Evolutionary conservation across 2,329 filamentous ascomycete genomes (phyloP), one percentile per base, ranked within the genome.

Genomic region (Fusarium liriodendri): DNA sequence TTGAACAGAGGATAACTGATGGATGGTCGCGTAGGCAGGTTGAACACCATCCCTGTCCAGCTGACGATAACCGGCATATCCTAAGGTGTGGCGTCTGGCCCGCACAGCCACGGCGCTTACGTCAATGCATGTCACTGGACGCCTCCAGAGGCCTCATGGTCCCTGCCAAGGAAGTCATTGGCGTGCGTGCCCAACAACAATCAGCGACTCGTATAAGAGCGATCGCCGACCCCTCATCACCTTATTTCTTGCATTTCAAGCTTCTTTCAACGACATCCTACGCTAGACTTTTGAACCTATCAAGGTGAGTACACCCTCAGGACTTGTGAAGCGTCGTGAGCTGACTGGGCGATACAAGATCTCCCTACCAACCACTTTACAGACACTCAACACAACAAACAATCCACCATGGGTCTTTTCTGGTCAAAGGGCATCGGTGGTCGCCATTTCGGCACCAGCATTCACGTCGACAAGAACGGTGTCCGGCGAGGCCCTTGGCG

Each of bases 401-500:
- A 33, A n/a, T 6, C 35, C 61, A 79, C 7, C 40, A 88, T 88
- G 86, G 85, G 83, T 66, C 79, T 89, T 66, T 86, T 85, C 79
- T 88, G 84, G 76, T 80, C 80, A 63, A 88, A 86, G 74, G 78
- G 80, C 59, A 62, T 89, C 71, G 87, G 87, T 71, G 83, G 84
- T 62, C 83, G 84, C 37, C 86, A 86, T 75, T 85, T 88, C 72
- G 87, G 87, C 71, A 88, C 87, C 37, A 87, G 81, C 76, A 80
- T 89, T 62, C 81, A 82, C 37, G 85, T 84, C 22, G 83, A 85
- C 77, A 82, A 82, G 13, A 80, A 86, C 71, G 87, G 87, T 54
- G 79, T 88, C 9, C 85, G 83, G 59, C 84, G 85, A 13, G 87
- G 87, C 3, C 86, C 86, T 4, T 89, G 86, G 85, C 82, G 87